Evolutionary conservation across 1,284 basidiomycete genomes (phyloP).

Genomic region (Macrocystidia cucumis): DNA sequence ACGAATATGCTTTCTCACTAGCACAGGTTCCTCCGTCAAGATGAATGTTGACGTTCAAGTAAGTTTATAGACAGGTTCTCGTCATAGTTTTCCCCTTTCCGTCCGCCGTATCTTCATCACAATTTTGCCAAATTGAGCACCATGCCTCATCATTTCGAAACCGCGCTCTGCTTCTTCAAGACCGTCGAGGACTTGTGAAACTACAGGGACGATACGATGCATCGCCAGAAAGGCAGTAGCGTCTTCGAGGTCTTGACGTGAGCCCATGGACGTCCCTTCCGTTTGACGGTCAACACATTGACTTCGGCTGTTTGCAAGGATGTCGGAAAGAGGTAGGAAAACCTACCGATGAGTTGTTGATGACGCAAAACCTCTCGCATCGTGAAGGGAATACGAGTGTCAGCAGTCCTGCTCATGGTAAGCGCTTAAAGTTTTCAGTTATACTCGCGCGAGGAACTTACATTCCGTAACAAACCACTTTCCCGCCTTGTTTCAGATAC

Average conservation of each 20-base stretch:
- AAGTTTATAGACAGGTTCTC: too few relatives aligned
- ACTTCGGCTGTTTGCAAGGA: too few relatives aligned
- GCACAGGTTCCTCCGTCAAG: too few relatives aligned
- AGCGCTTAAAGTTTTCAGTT: constrained; percentile 1
- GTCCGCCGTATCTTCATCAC: constrained; percentile 43
- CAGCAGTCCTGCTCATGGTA: constrained; percentile 52
- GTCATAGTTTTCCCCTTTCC: too few relatives aligned
- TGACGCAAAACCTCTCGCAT: constrained; percentile 81
- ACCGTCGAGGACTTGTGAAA: constrained; percentile 69
- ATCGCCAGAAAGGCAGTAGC: constrained; percentile 66
- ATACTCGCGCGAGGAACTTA: constrained; percentile 24
- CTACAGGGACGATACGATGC: constrained; percentile 65
- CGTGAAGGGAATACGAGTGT: constrained; percentile 55
- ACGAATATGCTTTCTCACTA: background rate
- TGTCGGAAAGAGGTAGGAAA: background rate
- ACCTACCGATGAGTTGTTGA: constrained; percentile 64
- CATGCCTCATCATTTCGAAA: constrained; percentile 57
- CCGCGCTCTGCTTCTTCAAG: constrained; percentile 65
- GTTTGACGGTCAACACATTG: constrained; percentile 8
- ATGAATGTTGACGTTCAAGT: too few relatives aligned
- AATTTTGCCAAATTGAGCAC: constrained; percentile 73
- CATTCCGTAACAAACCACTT: constrained; percentile 76
- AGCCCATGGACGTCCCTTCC: constrained; percentile 79
- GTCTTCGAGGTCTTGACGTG: constrained; percentile 64
- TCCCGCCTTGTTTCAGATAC: constrained; percentile 63